These are phyloP conservation scores for Protomyces arabidopsidicola DNA, from an alignment of 1,139 yeast genomes.

Conservation along the genomic window DNA sequence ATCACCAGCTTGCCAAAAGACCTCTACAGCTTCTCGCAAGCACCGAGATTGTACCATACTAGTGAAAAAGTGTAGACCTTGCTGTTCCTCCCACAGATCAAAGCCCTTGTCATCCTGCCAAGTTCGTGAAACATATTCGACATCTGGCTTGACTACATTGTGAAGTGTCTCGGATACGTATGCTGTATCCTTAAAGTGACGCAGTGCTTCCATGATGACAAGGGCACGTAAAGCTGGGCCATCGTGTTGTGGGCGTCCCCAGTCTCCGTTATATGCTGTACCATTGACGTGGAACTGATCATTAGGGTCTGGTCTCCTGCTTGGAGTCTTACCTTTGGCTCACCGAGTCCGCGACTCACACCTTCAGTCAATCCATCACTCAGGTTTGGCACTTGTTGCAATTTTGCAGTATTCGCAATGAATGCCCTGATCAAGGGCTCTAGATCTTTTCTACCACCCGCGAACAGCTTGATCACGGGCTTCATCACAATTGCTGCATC, in stretches of 20 bases:
- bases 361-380: neutral
- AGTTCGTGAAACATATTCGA: constrained; percentile 54
- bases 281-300: constrained; percentile 56
- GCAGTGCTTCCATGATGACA: constrained; percentile 57
- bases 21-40: constrained; percentile 52
- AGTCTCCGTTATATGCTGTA: constrained; percentile 53
- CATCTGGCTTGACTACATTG: constrained; percentile 60
- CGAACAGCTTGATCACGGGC: neutral
- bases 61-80: constrained; percentile 73
- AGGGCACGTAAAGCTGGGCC: constrained; percentile 82
- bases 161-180: constrained; percentile 39
- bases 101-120: constrained; percentile 64
- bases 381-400: neutral
- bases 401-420: neutral
- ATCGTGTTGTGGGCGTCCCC: constrained; percentile 93
- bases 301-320: too few species aligned
- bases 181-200: constrained; percentile 41
- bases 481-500: neutral
- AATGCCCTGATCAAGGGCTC: neutral
- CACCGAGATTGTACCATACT: constrained; percentile 68
- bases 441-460: neutral
- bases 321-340: neutral
- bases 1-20: constrained; percentile 46
- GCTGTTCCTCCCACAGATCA: constrained; percentile 90
- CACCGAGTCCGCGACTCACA: neutral